Conservation (phyloP, 2,329 filamentous ascomycete species). For the Seiridium cupressi region DNA sequence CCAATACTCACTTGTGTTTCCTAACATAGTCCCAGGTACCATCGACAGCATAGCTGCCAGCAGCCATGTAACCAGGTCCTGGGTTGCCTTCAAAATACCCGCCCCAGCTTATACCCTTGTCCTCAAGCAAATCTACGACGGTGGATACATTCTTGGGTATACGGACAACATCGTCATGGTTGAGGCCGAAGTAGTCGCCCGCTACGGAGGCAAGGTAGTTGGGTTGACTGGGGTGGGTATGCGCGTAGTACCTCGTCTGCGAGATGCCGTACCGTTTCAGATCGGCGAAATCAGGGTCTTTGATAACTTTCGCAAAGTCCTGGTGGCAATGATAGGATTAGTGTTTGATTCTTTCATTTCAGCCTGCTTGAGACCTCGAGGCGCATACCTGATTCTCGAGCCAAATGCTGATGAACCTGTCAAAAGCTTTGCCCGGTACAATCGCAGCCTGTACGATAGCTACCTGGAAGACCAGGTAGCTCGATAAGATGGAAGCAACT, state of each 20-base stretch:
- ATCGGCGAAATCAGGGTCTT: slow-evolving; percentile 36
- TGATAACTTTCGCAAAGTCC: slow-evolving; percentile 41
- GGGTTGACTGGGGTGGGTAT: slow-evolving; percentile 41
- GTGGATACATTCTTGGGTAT: slow-evolving; percentile 45
- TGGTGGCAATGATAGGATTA: slow-evolving; percentile 16
- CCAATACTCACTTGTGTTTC: slow-evolving; percentile 36
- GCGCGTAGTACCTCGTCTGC: slow-evolving; percentile 42
- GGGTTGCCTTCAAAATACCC: slow-evolving; percentile 46
- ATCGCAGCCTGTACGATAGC: slow-evolving; percentile 18
- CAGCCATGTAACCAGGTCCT: slow-evolving; percentile 45
- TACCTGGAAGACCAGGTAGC: slow-evolving; percentile 11
- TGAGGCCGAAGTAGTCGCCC: slow-evolving; percentile 46
- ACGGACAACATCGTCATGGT: slow-evolving; percentile 42
- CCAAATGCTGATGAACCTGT: slow-evolving; percentile 43
- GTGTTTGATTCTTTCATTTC: no score
- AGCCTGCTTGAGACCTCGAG: no score
- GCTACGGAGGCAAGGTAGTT: slow-evolving; percentile 45
- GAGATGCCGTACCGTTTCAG: slow-evolving; percentile 42
- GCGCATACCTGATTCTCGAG: slow-evolving; percentile 40
- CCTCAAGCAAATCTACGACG: slow-evolving; percentile 43
- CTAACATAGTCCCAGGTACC: slow-evolving; percentile 36
- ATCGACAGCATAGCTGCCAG: slow-evolving; percentile 29
- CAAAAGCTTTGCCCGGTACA: slow-evolving; percentile 35
- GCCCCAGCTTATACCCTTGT: slow-evolving; percentile 37
- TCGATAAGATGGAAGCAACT: slow-evolving; percentile 1